Evolutionary conservation across 2,329 filamentous ascomycete genomes (phyloP).

Genomic region (Teratosphaeria destructans): DNA sequence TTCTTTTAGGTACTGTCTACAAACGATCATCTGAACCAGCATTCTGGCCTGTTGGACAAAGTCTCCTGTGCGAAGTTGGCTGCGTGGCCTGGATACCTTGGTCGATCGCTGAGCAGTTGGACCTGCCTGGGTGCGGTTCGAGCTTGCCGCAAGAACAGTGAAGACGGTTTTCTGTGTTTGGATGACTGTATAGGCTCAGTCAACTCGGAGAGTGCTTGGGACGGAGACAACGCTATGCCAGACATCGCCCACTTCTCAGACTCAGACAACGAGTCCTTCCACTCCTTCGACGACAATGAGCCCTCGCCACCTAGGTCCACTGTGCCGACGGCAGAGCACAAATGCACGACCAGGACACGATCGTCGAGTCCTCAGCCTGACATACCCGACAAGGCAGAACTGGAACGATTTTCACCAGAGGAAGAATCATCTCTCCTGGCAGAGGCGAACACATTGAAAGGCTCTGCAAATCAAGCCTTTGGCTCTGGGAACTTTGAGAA

Average conservation of each 20-base stretch:
- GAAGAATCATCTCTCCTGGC: constrained; percentile 49
- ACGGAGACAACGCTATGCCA: constrained; percentile 1
- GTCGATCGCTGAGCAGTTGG: neutral
- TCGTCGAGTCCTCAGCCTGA: neutral
- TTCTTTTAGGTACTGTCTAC: neutral
- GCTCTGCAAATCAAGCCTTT: constrained; percentile 72
- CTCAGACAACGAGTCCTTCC: constrained; percentile 22
- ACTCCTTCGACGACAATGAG: constrained; percentile 20
- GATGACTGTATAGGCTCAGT: neutral
- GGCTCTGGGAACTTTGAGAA: constrained; percentile 58
- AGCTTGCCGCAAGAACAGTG: neutral
- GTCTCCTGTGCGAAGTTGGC: no score
- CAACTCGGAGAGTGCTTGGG: neutral
- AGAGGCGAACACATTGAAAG: constrained; percentile 64
- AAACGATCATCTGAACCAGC: neutral
- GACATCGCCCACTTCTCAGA: constrained; percentile 14
- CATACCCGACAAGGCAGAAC: constrained; percentile 1
- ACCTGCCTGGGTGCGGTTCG: neutral
- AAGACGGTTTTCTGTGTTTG: neutral
- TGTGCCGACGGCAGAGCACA: neutral
- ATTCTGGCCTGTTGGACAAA: neutral
- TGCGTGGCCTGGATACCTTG: no score
- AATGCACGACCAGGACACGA: constrained; percentile 1
- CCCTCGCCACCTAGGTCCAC: constrained; percentile 7
- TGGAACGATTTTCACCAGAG: constrained; percentile 29